These are phyloP conservation scores for Coniochaeta sp. DNA, from an alignment of 2,329 filamentous ascomycete species.

Conservation along the genomic window DNA sequence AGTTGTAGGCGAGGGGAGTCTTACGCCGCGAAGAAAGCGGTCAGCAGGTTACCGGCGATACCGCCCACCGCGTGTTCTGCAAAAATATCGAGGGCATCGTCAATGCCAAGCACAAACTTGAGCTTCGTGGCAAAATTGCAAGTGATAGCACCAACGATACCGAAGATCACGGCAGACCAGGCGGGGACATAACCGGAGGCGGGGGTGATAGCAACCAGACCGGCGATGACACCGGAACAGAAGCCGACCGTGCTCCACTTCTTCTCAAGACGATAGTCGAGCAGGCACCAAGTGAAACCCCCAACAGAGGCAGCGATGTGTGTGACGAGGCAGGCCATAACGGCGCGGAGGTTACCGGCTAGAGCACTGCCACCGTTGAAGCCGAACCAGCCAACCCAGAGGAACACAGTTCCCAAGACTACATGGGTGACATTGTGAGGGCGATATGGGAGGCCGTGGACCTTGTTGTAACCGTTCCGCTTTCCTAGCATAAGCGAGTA, in stretches of 20 bases:
- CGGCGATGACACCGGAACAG: slow-evolving; percentile 84
- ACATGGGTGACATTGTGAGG: slow-evolving; percentile 71
- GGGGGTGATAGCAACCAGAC: slow-evolving; percentile 81
- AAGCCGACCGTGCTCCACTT: slow-evolving; percentile 94
- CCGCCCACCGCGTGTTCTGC: slow-evolving; percentile 83
- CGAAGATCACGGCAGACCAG: slow-evolving; percentile 52
- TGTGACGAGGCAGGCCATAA: slow-evolving; percentile 86
- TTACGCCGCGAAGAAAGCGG: slow-evolving; percentile 67
- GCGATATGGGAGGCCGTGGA: slow-evolving; percentile 56
- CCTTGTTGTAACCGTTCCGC: slow-evolving; percentile 53
- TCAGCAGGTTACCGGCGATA: slow-evolving; percentile 72
- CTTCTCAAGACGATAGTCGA: slow-evolving; percentile 84
- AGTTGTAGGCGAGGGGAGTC: not conserved
- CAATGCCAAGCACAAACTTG: slow-evolving; percentile 66
- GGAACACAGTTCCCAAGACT: slow-evolving; percentile 64
- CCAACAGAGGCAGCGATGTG: slow-evolving; percentile 79
- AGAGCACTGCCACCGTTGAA: slow-evolving; percentile 88
- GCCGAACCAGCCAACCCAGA: slow-evolving; percentile 96
- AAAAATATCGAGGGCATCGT: slow-evolving; percentile 86
- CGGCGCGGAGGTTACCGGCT: slow-evolving; percentile 73
- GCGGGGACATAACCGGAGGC: slow-evolving; percentile 74
- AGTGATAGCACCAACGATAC: slow-evolving; percentile 52
- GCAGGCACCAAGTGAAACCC: slow-evolving; percentile 74
- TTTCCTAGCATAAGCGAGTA: slow-evolving; percentile 69
- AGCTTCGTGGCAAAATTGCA: slow-evolving; percentile 87